These are phyloP conservation scores for Sporothrix schenckii DNA, from an alignment of 2,329 filamentous ascomycete species.

Conservation along the genomic window DNA sequence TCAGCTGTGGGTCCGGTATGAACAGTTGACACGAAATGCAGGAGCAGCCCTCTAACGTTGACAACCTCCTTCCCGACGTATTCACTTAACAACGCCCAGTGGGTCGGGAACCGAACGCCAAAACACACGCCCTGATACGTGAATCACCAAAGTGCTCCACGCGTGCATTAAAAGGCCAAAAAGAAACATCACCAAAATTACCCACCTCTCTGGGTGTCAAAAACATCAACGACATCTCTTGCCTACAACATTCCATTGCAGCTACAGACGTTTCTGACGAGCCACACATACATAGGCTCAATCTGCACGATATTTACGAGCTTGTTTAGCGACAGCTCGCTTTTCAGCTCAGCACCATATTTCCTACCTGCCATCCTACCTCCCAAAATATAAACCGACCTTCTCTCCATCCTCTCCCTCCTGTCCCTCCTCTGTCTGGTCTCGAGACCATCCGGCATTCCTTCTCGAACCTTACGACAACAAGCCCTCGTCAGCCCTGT, in stretches of 20 bases:
- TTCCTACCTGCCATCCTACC: background rate
- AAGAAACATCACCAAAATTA: slow-evolving; percentile 10
- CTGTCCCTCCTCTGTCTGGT: too few relatives aligned
- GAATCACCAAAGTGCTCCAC: slow-evolving; percentile 8
- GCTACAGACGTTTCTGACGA: background rate
- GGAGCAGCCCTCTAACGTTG: background rate
- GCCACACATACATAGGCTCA: background rate
- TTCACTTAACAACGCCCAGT: background rate
- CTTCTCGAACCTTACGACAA: background rate
- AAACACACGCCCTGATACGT: slow-evolving; percentile 22
- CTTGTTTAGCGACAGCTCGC: background rate
- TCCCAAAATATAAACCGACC: background rate
- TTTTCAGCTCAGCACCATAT: background rate
- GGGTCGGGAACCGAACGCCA: slow-evolving; percentile 7
- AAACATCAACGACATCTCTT: background rate
- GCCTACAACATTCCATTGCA: background rate
- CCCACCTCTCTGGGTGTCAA: background rate
- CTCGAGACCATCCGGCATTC: too few relatives aligned
- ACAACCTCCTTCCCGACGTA: background rate
- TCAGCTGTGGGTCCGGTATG: background rate
- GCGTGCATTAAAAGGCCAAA: background rate
- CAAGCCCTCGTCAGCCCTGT: background rate
- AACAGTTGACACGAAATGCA: background rate
- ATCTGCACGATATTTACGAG: background rate
- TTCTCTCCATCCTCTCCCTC: too few relatives aligned